Base-by-base conservation (phyloP, 1,284 basidiomycete genomes). In the Exobasidium rhododendri region DNA sequence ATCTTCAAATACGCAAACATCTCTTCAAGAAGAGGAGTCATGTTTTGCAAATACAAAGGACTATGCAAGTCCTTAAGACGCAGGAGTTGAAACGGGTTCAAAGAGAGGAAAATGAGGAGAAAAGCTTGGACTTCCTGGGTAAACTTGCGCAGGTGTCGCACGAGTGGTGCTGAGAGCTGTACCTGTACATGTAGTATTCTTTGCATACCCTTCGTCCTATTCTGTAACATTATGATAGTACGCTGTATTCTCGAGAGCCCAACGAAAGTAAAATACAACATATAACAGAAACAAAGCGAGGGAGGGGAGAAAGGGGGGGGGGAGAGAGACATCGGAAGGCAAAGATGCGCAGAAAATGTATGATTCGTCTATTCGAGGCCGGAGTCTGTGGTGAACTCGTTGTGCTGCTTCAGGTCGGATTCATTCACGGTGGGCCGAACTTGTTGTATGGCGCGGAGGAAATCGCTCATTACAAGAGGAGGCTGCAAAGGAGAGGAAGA, bases 371-470 rank as follows among this genome's bases (percentile, higher is more conserved):
- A 78, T 44, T 79, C 78, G 17, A 75, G 56, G 28, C 84, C 84
- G 56, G 81, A 81, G 74, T 97, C 93, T 78, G 86, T 88, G 51
- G 94, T 97, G 87, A 96, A 98, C 46, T 90, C 86, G 11, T 93
- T 88, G 78, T 97, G 93, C 77, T 86, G 88, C 82, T 86, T 87
- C 74, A 77, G 62, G 83, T 98, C 94, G 14, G 88, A 86, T 65
- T 87, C 86, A 0, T 88, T 90, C 47, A 98, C 94, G 0, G 94
- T 97, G 29, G 93, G 93, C 68, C 90, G 85, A 28, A 91, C 90
- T 56, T 84, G 88, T 55, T 87, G 85, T 63, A 98, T 83, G 29
- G 90, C 89, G 71, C 89, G 88, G 75, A 96, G 75, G 79, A 98
- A 98, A 81, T 98, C 96, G 20, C 83, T 85, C 58, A 70, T 59